Conservation (phyloP, 2,329 filamentous ascomycete genomes). For the Rugonectria rugulosa region DNA sequence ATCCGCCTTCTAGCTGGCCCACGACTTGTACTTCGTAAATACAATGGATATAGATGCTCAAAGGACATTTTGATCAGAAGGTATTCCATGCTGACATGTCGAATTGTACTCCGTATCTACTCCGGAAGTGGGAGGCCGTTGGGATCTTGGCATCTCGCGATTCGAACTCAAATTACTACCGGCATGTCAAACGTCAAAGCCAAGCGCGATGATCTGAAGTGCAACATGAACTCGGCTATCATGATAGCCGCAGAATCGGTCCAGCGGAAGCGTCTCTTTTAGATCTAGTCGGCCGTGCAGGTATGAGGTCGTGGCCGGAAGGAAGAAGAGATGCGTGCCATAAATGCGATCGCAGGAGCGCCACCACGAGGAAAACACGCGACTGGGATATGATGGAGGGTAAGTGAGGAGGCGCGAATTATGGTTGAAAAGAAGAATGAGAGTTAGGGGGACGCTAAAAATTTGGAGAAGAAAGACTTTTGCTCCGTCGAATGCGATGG, state of each 20-base stretch:
- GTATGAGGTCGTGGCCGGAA: too few relatives aligned
- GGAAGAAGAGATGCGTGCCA: neutral
- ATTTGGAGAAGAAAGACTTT: slow-evolving; percentile 6
- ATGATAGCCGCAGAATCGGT: slow-evolving; percentile 35
- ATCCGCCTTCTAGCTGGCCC: too few relatives aligned
- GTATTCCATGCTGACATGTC: too few relatives aligned
- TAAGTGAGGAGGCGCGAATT: slow-evolving; percentile 20
- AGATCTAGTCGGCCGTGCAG: slow-evolving; percentile 27
- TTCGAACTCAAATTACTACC: too few relatives aligned
- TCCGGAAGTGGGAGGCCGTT: too few relatives aligned
- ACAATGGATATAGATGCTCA: too few relatives aligned
- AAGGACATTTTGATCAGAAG: too few relatives aligned
- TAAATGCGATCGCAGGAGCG: slow-evolving; percentile 28
- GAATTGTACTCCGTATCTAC: too few relatives aligned
- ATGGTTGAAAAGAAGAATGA: neutral
- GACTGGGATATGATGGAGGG: slow-evolving; percentile 21
- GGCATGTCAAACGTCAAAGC: too few relatives aligned
- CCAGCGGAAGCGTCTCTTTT: slow-evolving; percentile 35
- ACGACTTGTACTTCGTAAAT: too few relatives aligned
- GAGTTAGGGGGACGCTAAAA: slow-evolving; percentile 16
- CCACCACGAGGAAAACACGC: slow-evolving; percentile 40
- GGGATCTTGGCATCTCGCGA: neutral
- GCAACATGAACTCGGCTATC: slow-evolving; percentile 38
- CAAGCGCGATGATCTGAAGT: slow-evolving; percentile 8
- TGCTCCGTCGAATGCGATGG: neutral